Evolutionary conservation across 257 asterid species (phyloP).

Genomic region (Solanum bukasovii): DNA sequence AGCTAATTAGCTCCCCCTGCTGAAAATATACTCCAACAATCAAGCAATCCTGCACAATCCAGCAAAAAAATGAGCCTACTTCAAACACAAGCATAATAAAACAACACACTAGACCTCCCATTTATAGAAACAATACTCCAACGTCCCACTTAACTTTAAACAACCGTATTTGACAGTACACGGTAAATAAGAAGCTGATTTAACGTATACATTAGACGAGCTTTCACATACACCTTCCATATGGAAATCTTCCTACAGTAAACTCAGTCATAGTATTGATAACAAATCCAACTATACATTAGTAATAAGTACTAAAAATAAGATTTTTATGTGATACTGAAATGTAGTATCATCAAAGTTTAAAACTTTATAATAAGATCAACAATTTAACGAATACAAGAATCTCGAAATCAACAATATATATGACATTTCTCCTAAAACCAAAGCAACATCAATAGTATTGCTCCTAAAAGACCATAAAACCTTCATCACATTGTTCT

Average conservation of each 20-base stretch:
- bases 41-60: neutral
- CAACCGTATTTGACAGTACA: neutral
- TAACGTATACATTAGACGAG: neutral
- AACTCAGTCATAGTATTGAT: neutral
- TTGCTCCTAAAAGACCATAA: neutral
- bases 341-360: neutral
- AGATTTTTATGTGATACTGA: neutral
- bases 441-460: neutral
- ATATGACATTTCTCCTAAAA: neutral
- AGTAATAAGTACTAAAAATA: neutral
- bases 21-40: neutral
- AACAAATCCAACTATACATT: neutral
- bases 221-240: neutral
- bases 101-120: neutral
- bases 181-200: neutral
- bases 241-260: neutral
- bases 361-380: neutral
- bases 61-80: neutral
- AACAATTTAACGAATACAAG: neutral
- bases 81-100: neutral
- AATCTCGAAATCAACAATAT: neutral
- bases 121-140: neutral
- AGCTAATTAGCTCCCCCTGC: constrained; percentile 3
- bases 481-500: neutral
- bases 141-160: neutral